A percentile compares a stretch with the other conserved stretches of the same genome.
These are phyloP conservation scores for Pseudogymnoascus sp. DNA, from an alignment of 2,329 filamentous ascomycete genomes.

Conservation along the genomic window DNA sequence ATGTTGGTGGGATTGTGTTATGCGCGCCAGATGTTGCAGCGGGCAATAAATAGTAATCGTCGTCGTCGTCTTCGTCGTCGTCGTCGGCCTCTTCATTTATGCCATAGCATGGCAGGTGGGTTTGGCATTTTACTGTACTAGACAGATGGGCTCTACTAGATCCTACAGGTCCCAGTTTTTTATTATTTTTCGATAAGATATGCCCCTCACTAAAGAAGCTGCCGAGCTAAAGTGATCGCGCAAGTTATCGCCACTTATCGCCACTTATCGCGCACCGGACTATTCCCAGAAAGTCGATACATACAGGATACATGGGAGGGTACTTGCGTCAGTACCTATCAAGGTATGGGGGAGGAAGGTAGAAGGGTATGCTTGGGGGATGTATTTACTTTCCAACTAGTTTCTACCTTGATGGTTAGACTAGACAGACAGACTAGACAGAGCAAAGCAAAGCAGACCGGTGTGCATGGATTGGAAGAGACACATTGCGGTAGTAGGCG, in stretches of 20 bases:
- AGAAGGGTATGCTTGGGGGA: not conserved
- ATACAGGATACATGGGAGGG: not conserved
- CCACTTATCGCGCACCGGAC: not conserved
- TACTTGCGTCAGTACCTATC: constrained; percentile 1
- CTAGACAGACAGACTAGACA: not conserved
- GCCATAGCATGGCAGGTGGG: too few relatives aligned
- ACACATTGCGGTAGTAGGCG: not conserved
- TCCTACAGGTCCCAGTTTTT: too few relatives aligned
- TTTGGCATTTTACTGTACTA: too few relatives aligned
- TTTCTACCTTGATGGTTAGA: not conserved
- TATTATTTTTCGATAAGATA: not conserved
- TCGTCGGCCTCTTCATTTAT: too few relatives aligned
- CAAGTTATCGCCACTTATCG: not conserved
- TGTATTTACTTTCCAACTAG: too few relatives aligned
- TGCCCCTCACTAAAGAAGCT: not conserved
- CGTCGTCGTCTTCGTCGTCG: too few relatives aligned
- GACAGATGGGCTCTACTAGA: too few relatives aligned
- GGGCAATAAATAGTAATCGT: too few relatives aligned
- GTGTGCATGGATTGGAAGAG: not conserved
- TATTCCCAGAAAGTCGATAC: not conserved
- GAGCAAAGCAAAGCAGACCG: not conserved
- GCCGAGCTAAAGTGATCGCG: not conserved
- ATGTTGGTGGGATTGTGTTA: not conserved
- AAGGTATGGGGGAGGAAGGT: not conserved
- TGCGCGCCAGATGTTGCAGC: too few relatives aligned